Conservation (phyloP, 768 basidiomycete genomes). For the Macrolepiota fuliginosa region DNA sequence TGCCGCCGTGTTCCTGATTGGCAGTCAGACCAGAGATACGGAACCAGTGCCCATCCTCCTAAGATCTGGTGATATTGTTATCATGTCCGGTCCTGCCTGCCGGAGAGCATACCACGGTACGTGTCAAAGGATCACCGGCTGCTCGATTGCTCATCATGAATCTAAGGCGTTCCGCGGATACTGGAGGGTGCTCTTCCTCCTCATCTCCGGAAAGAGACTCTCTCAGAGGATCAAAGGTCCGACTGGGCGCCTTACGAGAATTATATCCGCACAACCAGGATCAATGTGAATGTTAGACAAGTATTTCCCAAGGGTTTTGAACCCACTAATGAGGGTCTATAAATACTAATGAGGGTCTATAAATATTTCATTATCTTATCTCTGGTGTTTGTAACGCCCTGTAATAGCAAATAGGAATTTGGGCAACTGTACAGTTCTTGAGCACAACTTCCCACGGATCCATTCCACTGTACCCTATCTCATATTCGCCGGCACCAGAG, state of each 20-base stretch:
- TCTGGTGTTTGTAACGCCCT: background rate
- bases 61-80: constrained; percentile 86
- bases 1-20: constrained; percentile 87
- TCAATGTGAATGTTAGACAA: constrained; percentile 92
- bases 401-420: background rate
- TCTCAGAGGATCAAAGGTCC: constrained; percentile 23
- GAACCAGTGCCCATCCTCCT: constrained; percentile 81
- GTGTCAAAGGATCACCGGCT: background rate
- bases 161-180: constrained; percentile 72
- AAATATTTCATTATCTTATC: background rate
- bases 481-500: background rate
- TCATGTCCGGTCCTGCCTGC: constrained; percentile 89
- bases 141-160: background rate
- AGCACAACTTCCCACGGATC: constrained; percentile 4
- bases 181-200: constrained; percentile 76
- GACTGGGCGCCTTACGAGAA: constrained; percentile 63
- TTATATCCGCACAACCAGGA: constrained; percentile 67
- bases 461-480: background rate
- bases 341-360: background rate
- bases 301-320: constrained; percentile 76
- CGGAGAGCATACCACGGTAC: constrained; percentile 82
- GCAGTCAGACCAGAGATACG: constrained; percentile 73
- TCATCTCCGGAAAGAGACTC: constrained; percentile 37
- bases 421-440: constrained; percentile 11
- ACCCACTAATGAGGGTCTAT: constrained; percentile 19